phyloP scores from a whole-genome alignment of 495 filamentous ascomycete species.

The Podospora australis region DNA sequence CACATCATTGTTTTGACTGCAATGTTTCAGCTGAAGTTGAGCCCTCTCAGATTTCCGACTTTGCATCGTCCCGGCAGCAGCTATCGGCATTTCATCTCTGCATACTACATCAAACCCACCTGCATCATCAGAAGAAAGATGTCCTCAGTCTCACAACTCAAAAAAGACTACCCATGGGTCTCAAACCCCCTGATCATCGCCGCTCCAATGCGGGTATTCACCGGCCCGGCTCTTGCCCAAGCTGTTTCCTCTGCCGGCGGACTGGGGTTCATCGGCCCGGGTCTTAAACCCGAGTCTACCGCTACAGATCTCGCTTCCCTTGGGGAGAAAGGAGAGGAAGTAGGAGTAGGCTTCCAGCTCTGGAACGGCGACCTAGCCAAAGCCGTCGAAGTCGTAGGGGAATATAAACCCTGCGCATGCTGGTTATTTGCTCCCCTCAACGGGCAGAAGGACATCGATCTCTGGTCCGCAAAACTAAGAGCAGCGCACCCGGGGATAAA shows the following conservation, averaged over 20 bases:
- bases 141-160: no score
- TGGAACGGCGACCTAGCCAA: constrained; percentile 65
- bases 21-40: no score
- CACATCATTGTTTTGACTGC: no score
- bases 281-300: constrained; percentile 68
- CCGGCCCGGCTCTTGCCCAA: constrained; percentile 71
- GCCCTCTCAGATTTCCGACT: no score
- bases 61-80: no score
- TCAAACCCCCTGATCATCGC: constrained; percentile 53
- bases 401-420: constrained; percentile 53
- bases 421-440: constrained; percentile 63
- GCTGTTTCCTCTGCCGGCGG: constrained; percentile 90
- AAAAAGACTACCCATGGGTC: constrained; percentile 56
- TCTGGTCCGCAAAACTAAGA: constrained; percentile 50
- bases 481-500: constrained; percentile 44
- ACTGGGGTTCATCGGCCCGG: constrained; percentile 85
- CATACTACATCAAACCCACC: no score
- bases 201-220: constrained; percentile 69
- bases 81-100: no score
- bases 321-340: constrained; percentile 46
- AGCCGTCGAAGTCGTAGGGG: constrained; percentile 37
- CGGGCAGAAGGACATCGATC: constrained; percentile 40
- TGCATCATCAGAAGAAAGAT: no score
- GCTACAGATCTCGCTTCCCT: constrained; percentile 70
- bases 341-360: constrained; percentile 85